Evolutionary conservation across 306 rosid species (phyloP), one percentile per base, ranked within the genome.

Genomic region (Medicago lupulina): DNA sequence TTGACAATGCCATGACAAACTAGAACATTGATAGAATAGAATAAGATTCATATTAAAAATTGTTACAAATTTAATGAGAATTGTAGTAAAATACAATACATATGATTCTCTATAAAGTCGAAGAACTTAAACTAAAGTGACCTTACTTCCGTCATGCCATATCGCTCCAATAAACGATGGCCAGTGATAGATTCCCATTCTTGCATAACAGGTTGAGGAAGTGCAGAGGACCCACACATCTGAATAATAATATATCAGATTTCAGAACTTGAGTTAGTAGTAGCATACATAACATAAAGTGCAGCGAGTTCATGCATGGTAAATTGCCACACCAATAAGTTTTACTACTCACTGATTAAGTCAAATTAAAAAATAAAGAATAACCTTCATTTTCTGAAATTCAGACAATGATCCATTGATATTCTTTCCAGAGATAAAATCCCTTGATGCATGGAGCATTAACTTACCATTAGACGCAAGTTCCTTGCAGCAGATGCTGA

Each of bases 211-310:
- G 98, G 97, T 74, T 83, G 81, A 76, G 97, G 98, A 75, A 95
- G 97, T 14, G 96, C 98, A 53, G 98, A 90, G 80, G 98, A 94
- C 68, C 98, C 98, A 87, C 98, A 88, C 98, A 95, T 95, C 98
- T 95, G 78, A 58, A 65, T 38, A 31, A 70, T 40, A 68, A 57
- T 65, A 46, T 61, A 28, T 58, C 47, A 79, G 51, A 68, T 46
- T 70, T 78, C 28, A 15, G 53, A 21, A n/a, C 12, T 59, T 21
- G 41, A 66, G 44, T 70, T 38, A 80, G 74, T 44, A 78, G 6
- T 66, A 67, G 67, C 55, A 46, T 54, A 34, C 13, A 19, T 36
- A 50, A 50, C 70, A 51, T 15, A 63, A 36, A 58, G 77, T 67
- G 44, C 44, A 70, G 44, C 25, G 67, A 57, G 36, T 39, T 70